phyloP scores from a whole-genome alignment of 2,329 filamentous ascomycete species.

The Cladosporium sp. region DNA sequence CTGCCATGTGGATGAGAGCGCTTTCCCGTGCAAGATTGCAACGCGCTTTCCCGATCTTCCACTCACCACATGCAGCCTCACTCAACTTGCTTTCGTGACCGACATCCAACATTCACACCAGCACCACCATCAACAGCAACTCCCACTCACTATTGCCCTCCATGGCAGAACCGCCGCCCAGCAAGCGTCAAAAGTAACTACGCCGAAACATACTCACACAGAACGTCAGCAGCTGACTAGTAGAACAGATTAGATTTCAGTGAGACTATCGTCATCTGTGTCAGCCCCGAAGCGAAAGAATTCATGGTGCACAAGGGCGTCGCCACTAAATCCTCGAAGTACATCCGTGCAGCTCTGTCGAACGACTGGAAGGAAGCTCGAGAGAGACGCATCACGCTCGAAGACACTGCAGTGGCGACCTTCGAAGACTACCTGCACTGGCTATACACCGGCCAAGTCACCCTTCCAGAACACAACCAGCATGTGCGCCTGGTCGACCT shows the following conservation, averaged over 20 bases:
- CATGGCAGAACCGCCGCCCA: not conserved
- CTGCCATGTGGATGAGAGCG: too few species aligned
- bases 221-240: not conserved
- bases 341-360: constrained; percentile 15
- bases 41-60: too few species aligned
- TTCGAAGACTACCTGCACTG: constrained; percentile 19
- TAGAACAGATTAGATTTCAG: not conserved
- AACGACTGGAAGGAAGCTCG: constrained; percentile 12
- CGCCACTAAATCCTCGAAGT: constrained; percentile 9
- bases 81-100: too few species aligned
- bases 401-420: constrained; percentile 8
- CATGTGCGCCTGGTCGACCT: not conserved
- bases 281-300: not conserved
- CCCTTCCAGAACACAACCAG: too few species aligned
- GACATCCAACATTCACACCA: too few species aligned
- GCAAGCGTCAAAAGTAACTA: not conserved
- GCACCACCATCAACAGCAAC: too few species aligned
- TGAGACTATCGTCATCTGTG: not conserved
- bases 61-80: too few species aligned
- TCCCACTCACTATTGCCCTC: too few species aligned
- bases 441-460: constrained; percentile 12
- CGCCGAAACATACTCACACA: too few species aligned
- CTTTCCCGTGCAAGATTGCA: too few species aligned
- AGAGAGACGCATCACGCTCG: constrained; percentile 13
- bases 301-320: not conserved